Conservation (phyloP, 2,329 filamentous ascomycete genomes). For the Trichophyton mentagrophytes region DNA sequence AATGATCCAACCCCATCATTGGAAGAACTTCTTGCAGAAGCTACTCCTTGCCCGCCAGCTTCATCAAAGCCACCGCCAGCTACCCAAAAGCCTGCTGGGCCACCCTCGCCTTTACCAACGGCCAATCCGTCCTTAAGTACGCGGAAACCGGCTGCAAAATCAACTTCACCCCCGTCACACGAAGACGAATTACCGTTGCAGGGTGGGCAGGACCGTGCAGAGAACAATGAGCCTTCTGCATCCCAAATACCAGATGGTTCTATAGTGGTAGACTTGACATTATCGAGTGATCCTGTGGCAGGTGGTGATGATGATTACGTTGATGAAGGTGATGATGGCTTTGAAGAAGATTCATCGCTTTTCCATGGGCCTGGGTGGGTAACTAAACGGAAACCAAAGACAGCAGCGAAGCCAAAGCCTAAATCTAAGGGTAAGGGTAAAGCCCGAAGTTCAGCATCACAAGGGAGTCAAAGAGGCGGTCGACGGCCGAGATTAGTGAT, state of each 20-base stretch:
- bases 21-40: slow-evolving; percentile 3
- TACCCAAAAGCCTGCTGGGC: background rate
- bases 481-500: background rate
- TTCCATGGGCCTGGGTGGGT: background rate
- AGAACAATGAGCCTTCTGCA: background rate
- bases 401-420: background rate
- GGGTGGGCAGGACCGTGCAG: background rate
- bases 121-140: background rate
- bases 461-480: background rate
- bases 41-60: background rate
- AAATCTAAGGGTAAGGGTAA: no score
- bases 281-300: slow-evolving; percentile 23
- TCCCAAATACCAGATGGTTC: slow-evolving; percentile 12
- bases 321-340: slow-evolving; percentile 16
- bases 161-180: background rate
- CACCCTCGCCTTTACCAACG: slow-evolving; percentile 4
- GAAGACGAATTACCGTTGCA: background rate
- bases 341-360: slow-evolving; percentile 12
- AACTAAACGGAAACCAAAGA: slow-evolving; percentile 1
- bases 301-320: slow-evolving; percentile 21
- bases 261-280: slow-evolving; percentile 27
- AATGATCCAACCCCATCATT: background rate
- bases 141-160: background rate
- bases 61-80: background rate
- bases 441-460: no score